Base-by-base conservation (phyloP, 2,329 filamentous ascomycete genomes). In the Colletotrichum theobromicola region DNA sequence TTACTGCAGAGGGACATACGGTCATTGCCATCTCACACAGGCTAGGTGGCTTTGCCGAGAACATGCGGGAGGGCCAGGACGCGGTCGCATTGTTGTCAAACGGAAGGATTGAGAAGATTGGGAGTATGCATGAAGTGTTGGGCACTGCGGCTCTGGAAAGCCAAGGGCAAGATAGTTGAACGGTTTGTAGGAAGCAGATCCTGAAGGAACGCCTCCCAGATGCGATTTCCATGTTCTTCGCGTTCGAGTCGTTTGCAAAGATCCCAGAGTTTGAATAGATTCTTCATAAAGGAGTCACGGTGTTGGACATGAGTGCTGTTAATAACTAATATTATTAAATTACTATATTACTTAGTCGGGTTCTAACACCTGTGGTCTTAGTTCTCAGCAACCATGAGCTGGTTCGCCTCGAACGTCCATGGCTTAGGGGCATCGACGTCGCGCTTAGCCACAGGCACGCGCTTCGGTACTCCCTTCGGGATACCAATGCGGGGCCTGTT, bases 331-430 rank as follows among this genome's bases (percentile, higher is more conserved):
- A 53, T 46, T 65, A 65, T 32, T 24, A 21, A 2, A 35, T 61
- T 35, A 15, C 13, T 21, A 2, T 32, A 35, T 16, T 35, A 61
- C 57, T 35, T 32, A 4, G 15, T 35, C 2, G 30, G 2, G 9
- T 0, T 13, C 12, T 0, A 28, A 13, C 13, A 28, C 2, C 2
- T 4, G 26, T 3, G 21, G 42, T 10, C 3, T 16, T 66, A 66
- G 30, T 66, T 37, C 30, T 66, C 63, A 15, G 63, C 42, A 55
- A 55, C 42, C 63, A 66, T 55, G 16, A 55, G 32, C 9, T 66
- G 63, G 9, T 66, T 66, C 12, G 63, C 46, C 46, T 66, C 30
- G 9, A 66, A 66, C 0, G 28, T 66, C 63, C 63, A 66, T 3
- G 63, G 12, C 63, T 57, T 66, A 1, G 42, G 28, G 1, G 30